Evolutionary conservation across 225 moss, liverwort and hornwort genomes (phyloP).

Genomic region (Physcomitrellopsis africana): DNA sequence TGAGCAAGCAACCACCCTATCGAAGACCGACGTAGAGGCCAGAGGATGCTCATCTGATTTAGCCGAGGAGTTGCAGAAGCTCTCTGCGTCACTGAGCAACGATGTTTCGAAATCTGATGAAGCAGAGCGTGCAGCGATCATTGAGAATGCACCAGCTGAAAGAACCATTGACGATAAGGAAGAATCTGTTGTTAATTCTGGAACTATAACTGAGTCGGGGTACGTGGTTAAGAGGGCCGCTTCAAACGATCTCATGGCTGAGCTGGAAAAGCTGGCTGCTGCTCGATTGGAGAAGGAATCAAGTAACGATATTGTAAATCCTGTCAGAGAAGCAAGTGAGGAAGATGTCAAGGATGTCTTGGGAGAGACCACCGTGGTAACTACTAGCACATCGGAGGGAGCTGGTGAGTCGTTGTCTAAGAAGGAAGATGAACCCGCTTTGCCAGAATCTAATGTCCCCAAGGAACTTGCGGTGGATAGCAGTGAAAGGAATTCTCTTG

Average conservation of each 20-base stretch:
- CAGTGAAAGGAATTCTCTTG: not conserved
- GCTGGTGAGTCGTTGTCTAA: constrained; percentile 13
- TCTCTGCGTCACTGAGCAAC: constrained; percentile 38
- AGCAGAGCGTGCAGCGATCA: constrained; percentile 10
- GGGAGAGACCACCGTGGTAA: constrained; percentile 11
- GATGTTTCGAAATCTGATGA: constrained; percentile 17
- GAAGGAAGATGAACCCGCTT: constrained; percentile 7
- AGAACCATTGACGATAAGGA: constrained; percentile 1
- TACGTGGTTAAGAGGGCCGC: constrained; percentile 17
- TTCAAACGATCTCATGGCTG: constrained; percentile 26
- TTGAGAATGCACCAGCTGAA: constrained; percentile 20
- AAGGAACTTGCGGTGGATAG: constrained; percentile 23
- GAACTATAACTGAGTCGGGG: constrained; percentile 17
- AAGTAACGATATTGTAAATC: constrained; percentile 13
- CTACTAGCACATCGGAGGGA: not conserved
- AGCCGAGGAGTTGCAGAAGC: constrained; percentile 40
- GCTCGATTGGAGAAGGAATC: constrained; percentile 34
- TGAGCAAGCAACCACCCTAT: not conserved
- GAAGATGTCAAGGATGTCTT: not conserved
- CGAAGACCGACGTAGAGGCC: constrained; percentile 4
- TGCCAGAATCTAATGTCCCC: constrained; percentile 8
- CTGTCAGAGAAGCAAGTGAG: constrained; percentile 6
- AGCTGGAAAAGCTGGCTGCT: constrained; percentile 38
- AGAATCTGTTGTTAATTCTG: constrained; percentile 15
- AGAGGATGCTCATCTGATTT: constrained; percentile 33